Base-by-base conservation (phyloP, 192 early-diverging fungal species). In the Backusella westeae region DNA sequence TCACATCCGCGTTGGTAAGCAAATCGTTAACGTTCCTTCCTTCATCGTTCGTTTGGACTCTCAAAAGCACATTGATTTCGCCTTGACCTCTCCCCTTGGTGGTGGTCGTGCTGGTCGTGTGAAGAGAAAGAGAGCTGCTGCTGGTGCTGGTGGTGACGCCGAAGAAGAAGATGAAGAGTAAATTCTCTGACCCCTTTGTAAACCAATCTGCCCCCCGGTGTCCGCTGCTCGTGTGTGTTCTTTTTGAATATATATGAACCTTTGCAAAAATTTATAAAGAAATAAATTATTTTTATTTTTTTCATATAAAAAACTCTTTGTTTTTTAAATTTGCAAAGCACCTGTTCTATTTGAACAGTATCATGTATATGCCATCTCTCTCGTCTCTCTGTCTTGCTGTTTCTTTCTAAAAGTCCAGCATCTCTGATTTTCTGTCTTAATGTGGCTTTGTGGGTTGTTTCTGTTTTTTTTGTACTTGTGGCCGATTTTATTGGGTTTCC, bases 1-100 rank as follows among this genome's bases (percentile, higher is more conserved):
- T 76, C 97, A 98, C 92, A 98, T 98, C 87, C 94, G 93, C 66
- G 97, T 98, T 80, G 96, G 96, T 84, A 97, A 96, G 93, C 97
- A 96, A 90, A 94, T 98, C 74, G 96, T 98, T 82, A 92, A 98
- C 86, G 92, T 98, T 63, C 97, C 97, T 71, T 93, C 91, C 72
- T 99, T 97, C 91, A 89, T 98, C 76, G 96, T 99, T 82, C 96
- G 95, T 84, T 88, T 96, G 76, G 88, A 89, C 71, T 89, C 88
- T 53, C 85, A 87, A 71, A 89, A 89, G 80, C 88, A 89, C 83
- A 89, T 89, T 71, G 88, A 89, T 71, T 89, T 89, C 77, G 83
- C 88, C 63, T 78, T 79, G 69, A 81, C 93, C 86, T 96, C 94
- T 78, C 94, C 96, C 73, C 95, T 93, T 87, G 97, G 97, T 89